Base-by-base conservation (phyloP, 163 green algal genomes). In the Prototheca cutis region DNA sequence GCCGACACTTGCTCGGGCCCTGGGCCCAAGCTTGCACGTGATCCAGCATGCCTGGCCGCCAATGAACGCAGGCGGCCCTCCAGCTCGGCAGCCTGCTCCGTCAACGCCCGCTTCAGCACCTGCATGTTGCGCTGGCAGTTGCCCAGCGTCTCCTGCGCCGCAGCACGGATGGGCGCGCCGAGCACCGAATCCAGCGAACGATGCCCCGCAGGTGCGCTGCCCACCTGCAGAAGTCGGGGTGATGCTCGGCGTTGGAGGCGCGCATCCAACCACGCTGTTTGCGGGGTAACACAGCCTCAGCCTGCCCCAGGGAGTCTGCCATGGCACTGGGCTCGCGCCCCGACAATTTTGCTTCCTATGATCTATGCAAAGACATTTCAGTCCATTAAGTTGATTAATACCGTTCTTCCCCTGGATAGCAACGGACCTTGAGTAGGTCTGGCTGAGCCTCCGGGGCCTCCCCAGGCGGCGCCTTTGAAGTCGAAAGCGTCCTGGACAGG, bases 31-130 rank as follows among this genome's bases (percentile, higher is more conserved):
- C 36, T 45, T 10, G 36, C 36, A 45, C 36, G 36, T 15, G 36
- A 15, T 15, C 36, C n/a, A n/a, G 36, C 36, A 15, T 15, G 36
- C 36, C 17, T 15, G 36, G 13, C 13, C 13, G 36, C 36, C 13
- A 45, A 45, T 10, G 36, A 21, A 15, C 13, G 13, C 36, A 45
- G 36, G 13, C 36, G 36, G 13, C 13, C 17, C 36, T 45, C 36
- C 36, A 45, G 36, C 36, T 10, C 17, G 36, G 36, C 36, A 10
- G 13, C 32, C 1, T 45, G 51, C 52, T 85, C 75, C 17, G 69
- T 63, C 6, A 89, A 32, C 30, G 78, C 80, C 24, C 71, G 53
- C n/a, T 31, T 52, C 39, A 87, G 28, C 25, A 82, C 5, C 4
- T 25, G 68, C 8, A 76, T 65, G 17, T 71, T 66, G 3, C 65